A percentile compares a stretch with the other conserved stretches of the same genome.
These are phyloP conservation scores for Capronia coronata DNA, from an alignment of 2,329 filamentous ascomycete genomes.

Conservation along the genomic window DNA sequence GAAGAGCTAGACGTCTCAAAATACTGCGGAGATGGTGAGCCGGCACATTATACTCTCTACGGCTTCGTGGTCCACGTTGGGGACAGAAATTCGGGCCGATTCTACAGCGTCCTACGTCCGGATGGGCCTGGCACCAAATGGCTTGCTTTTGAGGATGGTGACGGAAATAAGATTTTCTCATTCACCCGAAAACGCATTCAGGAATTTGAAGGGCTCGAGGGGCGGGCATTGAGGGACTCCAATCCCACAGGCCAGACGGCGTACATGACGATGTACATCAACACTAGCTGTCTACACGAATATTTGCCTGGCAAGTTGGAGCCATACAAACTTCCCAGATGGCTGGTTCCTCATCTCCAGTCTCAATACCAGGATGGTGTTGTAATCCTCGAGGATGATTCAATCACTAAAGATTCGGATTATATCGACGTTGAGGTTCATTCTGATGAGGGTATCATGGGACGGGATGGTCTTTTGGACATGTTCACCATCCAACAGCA, in stretches of 20 bases:
- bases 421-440: slow-evolving; percentile 38
- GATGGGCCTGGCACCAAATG: slow-evolving; percentile 51
- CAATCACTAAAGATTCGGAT: slow-evolving; percentile 21
- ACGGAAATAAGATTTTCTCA: slow-evolving; percentile 51
- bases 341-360: slow-evolving; percentile 38
- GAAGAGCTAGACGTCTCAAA: slow-evolving; percentile 47
- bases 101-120: slow-evolving; percentile 55
- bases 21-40: slow-evolving; percentile 33
- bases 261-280: slow-evolving; percentile 53
- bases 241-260: slow-evolving; percentile 41
- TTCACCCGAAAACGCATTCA: slow-evolving; percentile 51
- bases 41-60: slow-evolving; percentile 50
- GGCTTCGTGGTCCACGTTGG: slow-evolving; percentile 56
- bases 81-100: slow-evolving; percentile 52
- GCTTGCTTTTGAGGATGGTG: slow-evolving; percentile 54
- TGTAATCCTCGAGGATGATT: slow-evolving; percentile 18
- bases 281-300: slow-evolving; percentile 42
- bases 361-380: slow-evolving; percentile 15
- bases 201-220: slow-evolving; percentile 44
- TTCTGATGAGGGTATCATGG: slow-evolving; percentile 33
- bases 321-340: slow-evolving; percentile 44
- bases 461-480: slow-evolving; percentile 38
- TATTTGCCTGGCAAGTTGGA: slow-evolving; percentile 40
- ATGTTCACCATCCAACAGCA: slow-evolving; percentile 35
- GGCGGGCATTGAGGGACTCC: slow-evolving; percentile 34